Conservation (phyloP, 164 flowering plant genomes). For the Stephania yunnanensis region DNA sequence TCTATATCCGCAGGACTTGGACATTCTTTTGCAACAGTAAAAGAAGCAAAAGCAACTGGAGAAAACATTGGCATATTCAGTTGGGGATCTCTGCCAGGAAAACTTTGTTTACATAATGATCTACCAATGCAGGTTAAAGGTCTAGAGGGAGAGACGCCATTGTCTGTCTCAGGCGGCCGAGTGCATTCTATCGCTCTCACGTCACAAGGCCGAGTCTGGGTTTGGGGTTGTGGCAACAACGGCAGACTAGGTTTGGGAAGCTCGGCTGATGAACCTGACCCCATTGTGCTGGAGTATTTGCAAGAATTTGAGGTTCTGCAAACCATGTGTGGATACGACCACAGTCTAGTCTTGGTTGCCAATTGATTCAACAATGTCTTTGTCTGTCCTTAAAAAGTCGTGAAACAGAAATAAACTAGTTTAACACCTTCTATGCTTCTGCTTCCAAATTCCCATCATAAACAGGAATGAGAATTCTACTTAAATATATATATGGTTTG, state of each 20-base stretch:
- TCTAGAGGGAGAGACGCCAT: constrained; percentile 39
- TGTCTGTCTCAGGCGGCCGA: constrained; percentile 58
- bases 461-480: too few relatives aligned
- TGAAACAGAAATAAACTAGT: neutral
- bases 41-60: constrained; percentile 10
- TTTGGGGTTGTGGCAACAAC: constrained; percentile 83
- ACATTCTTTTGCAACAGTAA: constrained; percentile 53
- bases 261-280: constrained; percentile 65
- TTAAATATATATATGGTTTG: too few relatives aligned
- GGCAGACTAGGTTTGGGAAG: constrained; percentile 86
- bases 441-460: neutral
- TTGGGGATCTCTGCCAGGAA: constrained; percentile 88
- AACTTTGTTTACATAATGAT: constrained; percentile 35
- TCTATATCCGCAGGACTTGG: constrained; percentile 80
- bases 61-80: constrained; percentile 29
- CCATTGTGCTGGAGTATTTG: constrained; percentile 43
- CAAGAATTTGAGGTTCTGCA: constrained; percentile 50
- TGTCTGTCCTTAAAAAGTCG: neutral
- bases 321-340: constrained; percentile 70
- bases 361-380: neutral
- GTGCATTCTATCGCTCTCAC: constrained; percentile 74
- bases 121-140: constrained; percentile 41
- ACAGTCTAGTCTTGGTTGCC: constrained; percentile 48
- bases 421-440: neutral
- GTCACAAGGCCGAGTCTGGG: constrained; percentile 48